Conservation (phyloP, 805 yeast genomes). For the Pichia cabralensis region DNA sequence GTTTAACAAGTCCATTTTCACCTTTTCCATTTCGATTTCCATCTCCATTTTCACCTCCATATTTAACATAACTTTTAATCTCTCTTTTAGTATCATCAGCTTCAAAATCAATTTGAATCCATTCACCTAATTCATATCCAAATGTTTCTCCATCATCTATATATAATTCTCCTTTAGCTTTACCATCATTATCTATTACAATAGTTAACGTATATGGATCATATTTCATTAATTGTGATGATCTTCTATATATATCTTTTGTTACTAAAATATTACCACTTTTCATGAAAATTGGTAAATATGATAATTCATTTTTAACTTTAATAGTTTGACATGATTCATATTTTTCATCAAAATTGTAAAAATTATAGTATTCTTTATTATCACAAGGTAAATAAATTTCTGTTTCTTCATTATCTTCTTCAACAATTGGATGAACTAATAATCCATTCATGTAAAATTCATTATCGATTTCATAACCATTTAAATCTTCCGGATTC, state of each 20-base stretch:
- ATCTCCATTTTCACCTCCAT: conserved; percentile 15
- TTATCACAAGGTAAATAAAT: conserved; percentile 43
- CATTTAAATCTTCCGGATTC: conserved; percentile 33
- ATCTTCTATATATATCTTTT: conserved; percentile 70
- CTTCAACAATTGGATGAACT: conserved; percentile 70
- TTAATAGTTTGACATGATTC: conserved; percentile 29
- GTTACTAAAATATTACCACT: conserved; percentile 72
- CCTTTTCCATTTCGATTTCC: conserved; percentile 9
- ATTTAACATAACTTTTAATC: conserved; percentile 21
- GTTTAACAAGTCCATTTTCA: conserved; percentile 17
- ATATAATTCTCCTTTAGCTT: conserved; percentile 46
- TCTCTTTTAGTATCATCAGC: conserved; percentile 26
- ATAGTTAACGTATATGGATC: conserved; percentile 78
- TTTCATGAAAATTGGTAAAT: conserved; percentile 60
- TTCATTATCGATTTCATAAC: conserved; percentile 66
- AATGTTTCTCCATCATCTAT: conserved; percentile 81
- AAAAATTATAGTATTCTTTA: conserved; percentile 47
- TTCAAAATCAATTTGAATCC: conserved; percentile 31
- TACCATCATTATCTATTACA: conserved; percentile 39
- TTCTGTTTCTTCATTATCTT: conserved; percentile 31
- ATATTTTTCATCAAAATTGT: conserved; percentile 22
- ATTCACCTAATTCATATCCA: conserved; percentile 43
- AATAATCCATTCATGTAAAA: conserved; percentile 67
- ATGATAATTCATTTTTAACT: conserved; percentile 38
- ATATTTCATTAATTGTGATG: conserved; percentile 58